Conservation (phyloP, 805 yeast species). For the Wickerhamiella siamensis region DNA sequence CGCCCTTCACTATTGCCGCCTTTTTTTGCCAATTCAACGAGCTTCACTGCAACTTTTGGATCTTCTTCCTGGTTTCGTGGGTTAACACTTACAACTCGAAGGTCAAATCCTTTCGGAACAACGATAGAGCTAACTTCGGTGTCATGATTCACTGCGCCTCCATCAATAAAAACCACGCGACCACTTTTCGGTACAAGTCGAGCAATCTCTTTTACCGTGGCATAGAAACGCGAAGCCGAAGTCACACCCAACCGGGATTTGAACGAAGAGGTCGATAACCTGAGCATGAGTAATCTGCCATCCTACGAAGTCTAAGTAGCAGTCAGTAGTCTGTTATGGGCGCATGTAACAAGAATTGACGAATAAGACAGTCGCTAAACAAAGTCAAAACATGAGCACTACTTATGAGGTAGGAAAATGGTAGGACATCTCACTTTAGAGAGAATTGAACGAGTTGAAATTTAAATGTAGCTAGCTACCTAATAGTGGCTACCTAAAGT, state of each 20-base stretch:
- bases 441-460: no score
- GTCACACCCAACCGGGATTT: background rate
- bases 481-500: no score
- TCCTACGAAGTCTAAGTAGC: no score
- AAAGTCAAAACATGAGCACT: no score
- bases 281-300: no score
- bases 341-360: no score
- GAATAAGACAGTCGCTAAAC: no score
- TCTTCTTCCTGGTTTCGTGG: conserved; percentile 8
- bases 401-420: no score
- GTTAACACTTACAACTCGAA: conserved; percentile 13
- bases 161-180: conserved; percentile 11
- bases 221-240: background rate
- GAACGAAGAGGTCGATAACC: no score
- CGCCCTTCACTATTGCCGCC: conserved; percentile 4
- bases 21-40: conserved; percentile 7
- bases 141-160: conserved; percentile 8
- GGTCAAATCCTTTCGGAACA: conserved; percentile 6
- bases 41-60: conserved; percentile 18
- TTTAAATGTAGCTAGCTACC: no score
- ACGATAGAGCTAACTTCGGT: conserved; percentile 6
- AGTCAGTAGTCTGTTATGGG: no score
- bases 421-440: no score
- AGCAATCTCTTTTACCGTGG: conserved; percentile 12
- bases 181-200: conserved; percentile 15